Evolutionary conservation across 78 protist species (phyloP).

Genomic region (Tieghemostelium lacteum): DNA sequence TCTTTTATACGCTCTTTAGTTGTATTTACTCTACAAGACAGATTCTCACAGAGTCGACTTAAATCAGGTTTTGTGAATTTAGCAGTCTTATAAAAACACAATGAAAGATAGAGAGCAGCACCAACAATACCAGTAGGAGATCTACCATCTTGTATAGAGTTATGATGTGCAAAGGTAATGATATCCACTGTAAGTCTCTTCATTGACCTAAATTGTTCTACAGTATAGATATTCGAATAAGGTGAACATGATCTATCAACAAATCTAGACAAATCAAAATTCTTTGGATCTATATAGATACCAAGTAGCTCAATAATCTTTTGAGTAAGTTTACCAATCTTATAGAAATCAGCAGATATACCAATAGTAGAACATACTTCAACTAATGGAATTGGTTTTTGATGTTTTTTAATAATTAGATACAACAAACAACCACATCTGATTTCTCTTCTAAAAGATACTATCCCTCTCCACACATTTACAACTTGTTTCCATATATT

Average conservation of each 20-base stretch:
- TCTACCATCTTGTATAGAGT: slow-evolving; percentile 5
- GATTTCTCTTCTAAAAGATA: no score
- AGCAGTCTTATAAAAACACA: neutral
- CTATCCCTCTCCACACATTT: no score
- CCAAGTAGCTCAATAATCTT: neutral
- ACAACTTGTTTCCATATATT: no score
- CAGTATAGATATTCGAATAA: neutral
- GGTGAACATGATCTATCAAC: neutral
- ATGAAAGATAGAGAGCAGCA: slow-evolving; percentile 8
- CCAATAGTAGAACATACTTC: neutral
- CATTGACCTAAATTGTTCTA: neutral
- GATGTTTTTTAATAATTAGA: neutral
- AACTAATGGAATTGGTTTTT: slow-evolving; percentile 1
- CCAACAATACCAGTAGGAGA: neutral
- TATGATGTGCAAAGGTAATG: neutral
- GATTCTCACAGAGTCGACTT: neutral
- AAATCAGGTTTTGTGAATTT: neutral
- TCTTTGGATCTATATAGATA: neutral
- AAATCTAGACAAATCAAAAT: neutral
- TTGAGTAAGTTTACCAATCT: neutral
- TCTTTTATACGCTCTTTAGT: slow-evolving; percentile 1
- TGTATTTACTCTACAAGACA: neutral
- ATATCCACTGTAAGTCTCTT: slow-evolving; percentile 1
- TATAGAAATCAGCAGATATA: neutral
- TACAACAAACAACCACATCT: neutral